Percentiles rank a stretch among this genome's conserved stretches.
Conservation (phyloP, 2,329 filamentous ascomycete genomes). For the Chalara sp. region DNA sequence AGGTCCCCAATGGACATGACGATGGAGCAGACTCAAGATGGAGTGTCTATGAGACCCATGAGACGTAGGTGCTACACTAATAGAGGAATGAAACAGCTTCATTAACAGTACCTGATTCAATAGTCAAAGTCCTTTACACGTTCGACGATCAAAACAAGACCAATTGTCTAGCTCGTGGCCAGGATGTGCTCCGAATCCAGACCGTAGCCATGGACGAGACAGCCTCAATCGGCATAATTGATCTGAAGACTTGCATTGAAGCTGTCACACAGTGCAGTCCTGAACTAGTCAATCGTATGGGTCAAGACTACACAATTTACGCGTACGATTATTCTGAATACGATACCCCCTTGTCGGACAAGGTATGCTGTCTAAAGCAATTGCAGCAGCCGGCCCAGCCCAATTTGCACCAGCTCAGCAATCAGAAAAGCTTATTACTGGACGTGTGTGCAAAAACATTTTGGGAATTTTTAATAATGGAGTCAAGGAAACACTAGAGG, state of each 20-base stretch:
- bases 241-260: constrained; percentile 79
- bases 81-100: not conserved
- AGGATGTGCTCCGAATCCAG: constrained; percentile 71
- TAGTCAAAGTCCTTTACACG: constrained; percentile 95
- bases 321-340: constrained; percentile 95
- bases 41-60: constrained; percentile 48
- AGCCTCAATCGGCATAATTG: constrained; percentile 78
- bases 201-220: constrained; percentile 75
- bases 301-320: constrained; percentile 88
- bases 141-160: constrained; percentile 86
- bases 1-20: constrained; percentile 10
- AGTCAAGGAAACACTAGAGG: constrained; percentile 82
- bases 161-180: constrained; percentile 82
- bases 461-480: constrained; percentile 79
- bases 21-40: constrained; percentile 29
- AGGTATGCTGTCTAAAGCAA: constrained; percentile 83
- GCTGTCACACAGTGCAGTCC: constrained; percentile 75
- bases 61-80: constrained; percentile 47
- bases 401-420: constrained; percentile 49
- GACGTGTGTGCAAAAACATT: constrained; percentile 80
- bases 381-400: constrained; percentile 50
- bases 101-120: constrained; percentile 4
- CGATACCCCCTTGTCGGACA: constrained; percentile 89
- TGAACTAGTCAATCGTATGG: constrained; percentile 68
- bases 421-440: constrained; percentile 70